A percentile compares a stretch with the other conserved stretches of the same genome.
Conservation (phyloP, 208 protist species). For the Crithidia thermophila region DNA sequence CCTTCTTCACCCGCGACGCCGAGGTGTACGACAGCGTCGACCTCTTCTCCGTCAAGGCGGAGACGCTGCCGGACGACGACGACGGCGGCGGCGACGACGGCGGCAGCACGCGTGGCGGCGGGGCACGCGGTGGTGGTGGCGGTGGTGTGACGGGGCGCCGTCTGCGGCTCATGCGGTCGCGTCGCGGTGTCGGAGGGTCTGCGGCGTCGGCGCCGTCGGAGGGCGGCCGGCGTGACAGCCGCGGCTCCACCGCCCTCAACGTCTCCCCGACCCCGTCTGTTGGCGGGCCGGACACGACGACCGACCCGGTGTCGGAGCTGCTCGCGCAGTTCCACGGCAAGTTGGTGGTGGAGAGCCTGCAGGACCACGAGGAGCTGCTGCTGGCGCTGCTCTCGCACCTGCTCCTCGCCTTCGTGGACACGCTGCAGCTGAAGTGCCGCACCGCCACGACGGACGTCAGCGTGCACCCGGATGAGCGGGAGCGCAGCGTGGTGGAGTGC, state of each 20-base stretch:
- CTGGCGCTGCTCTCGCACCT: constrained; percentile 67
- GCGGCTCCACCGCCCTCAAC: constrained; percentile 13
- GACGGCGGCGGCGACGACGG: constrained; percentile 4
- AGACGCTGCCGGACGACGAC: constrained; percentile 30
- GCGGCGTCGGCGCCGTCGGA: background rate
- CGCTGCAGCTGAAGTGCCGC: constrained; percentile 65
- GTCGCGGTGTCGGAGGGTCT: background rate
- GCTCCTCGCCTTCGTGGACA: constrained; percentile 77
- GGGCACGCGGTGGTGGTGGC: background rate
- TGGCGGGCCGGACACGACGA: constrained; percentile 4
- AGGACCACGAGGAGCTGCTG: constrained; percentile 76
- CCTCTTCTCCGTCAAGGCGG: constrained; percentile 73
- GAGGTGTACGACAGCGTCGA: constrained; percentile 78
- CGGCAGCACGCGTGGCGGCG: constrained; percentile 6
- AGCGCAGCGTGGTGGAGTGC: constrained; percentile 73
- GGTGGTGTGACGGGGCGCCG: background rate
- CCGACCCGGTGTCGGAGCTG: constrained; percentile 58
- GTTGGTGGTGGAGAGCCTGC: constrained; percentile 69
- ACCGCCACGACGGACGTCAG: constrained; percentile 40
- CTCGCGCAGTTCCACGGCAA: constrained; percentile 62
- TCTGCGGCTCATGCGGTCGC: constrained; percentile 3
- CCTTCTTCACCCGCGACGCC: constrained; percentile 66
- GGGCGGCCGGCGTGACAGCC: background rate
- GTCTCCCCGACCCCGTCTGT: background rate
- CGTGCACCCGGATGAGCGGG: constrained; percentile 37